Evolutionary conservation across 2,329 filamentous ascomycete genomes (phyloP).

Genomic region (Fusarium abutilonis): DNA sequence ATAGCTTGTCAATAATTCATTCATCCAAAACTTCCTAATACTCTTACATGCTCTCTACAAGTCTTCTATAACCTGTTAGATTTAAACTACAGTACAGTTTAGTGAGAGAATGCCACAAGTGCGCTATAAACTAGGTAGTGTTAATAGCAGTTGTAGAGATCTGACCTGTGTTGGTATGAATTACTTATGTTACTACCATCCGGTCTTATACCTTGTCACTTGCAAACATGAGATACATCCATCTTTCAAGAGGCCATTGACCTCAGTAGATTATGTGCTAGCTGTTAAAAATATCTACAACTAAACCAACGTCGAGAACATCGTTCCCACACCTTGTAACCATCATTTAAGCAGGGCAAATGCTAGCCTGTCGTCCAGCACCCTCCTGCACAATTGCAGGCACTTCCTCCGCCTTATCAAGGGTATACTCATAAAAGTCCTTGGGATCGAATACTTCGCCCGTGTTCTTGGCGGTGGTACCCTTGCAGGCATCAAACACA

Average conservation of each 20-base stretch:
- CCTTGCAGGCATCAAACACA: conserved; percentile 18
- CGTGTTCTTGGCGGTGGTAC: conserved; percentile 11
- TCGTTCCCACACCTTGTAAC: neutral
- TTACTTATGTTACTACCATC: too few relatives aligned
- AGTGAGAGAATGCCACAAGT: too few relatives aligned
- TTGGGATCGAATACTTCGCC: conserved; percentile 15
- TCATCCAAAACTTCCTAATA: too few relatives aligned
- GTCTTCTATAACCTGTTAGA: too few relatives aligned
- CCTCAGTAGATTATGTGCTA: neutral
- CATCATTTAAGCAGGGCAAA: conserved; percentile 30
- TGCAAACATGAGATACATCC: neutral
- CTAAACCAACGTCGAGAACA: neutral
- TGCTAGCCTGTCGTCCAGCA: conserved; percentile 39
- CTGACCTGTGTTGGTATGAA: too few relatives aligned
- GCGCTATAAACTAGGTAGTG: too few relatives aligned
- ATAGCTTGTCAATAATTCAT: too few relatives aligned
- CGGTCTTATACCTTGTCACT: neutral
- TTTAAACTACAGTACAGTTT: too few relatives aligned
- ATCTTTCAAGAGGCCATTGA: too few relatives aligned
- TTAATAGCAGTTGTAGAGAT: too few relatives aligned
- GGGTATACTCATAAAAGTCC: conserved; percentile 20
- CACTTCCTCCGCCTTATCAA: conserved; percentile 36
- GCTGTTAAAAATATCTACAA: conserved; percentile 10
- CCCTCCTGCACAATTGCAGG: conserved; percentile 32
- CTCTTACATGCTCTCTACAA: too few relatives aligned